Percentiles rank a stretch among this genome's conserved stretches.
Conservation (phyloP, 148 eudicot genomes). For the Gaultheria prostrata region DNA sequence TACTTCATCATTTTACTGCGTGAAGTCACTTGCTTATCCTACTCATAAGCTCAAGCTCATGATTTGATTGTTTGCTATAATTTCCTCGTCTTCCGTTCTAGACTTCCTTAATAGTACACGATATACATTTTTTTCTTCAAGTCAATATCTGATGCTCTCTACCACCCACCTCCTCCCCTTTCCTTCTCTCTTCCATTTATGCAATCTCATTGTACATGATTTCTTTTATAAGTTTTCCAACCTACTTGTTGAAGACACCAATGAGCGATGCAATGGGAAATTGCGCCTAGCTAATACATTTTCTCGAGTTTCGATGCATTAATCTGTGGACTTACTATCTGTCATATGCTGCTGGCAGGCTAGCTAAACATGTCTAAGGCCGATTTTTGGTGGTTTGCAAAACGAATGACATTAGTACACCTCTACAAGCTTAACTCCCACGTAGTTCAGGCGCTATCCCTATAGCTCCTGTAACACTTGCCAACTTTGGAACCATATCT, state of each 20-base stretch:
- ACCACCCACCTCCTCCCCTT: background rate
- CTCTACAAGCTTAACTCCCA: background rate
- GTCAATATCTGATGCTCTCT: background rate
- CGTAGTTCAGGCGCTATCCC: background rate
- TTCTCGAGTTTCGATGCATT: background rate
- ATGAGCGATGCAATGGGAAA: background rate
- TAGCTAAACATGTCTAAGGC: background rate
- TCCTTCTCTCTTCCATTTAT: background rate
- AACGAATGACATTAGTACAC: background rate
- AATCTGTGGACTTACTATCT: background rate
- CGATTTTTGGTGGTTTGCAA: slow-evolving; percentile 2
- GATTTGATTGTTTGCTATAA: background rate
- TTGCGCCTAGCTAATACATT: background rate
- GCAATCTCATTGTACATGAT: background rate
- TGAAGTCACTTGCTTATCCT: background rate
- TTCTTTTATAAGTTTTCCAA: background rate
- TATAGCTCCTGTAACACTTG: background rate
- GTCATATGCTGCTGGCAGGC: slow-evolving; percentile 3
- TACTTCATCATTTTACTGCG: background rate
- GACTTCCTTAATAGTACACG: background rate
- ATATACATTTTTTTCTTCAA: background rate
- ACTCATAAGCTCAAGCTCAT: background rate
- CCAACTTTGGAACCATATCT: background rate
- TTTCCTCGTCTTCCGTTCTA: background rate
- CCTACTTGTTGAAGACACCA: background rate